Evolutionary conservation across 768 basidiomycete genomes (phyloP), one percentile per base, ranked within the genome.

Genomic region (Termitomyces sp.): DNA sequence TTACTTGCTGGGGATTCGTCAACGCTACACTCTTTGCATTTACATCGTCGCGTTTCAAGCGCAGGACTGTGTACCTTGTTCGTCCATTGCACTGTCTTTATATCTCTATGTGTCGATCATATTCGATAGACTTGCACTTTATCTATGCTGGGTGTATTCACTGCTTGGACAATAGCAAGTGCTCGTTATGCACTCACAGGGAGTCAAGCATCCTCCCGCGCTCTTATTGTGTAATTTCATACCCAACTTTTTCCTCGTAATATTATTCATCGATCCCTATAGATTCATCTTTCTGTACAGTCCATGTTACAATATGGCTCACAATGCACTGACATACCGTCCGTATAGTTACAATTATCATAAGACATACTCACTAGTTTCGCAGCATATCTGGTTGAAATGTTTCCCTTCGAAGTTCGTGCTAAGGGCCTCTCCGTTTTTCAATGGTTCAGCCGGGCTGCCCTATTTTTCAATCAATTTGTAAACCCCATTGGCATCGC

Each of bases 331-430:
- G 49, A 81, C 80, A 0, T 84, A 82, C 61, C 76, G 80, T 64
- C 18, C 16, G 59, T 31, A 11, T 35, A 22, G 7, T 25, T 5
- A 12, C 27, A 20, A 35, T 35, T 12, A 15, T 51, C 7, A 6
- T 10, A 9, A 22, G 15, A 13, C 13, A 32, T n/a, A 22, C 33
- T 7, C 11, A 47, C 39, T 5, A 50, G 75, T 76, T n/a, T 53
- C 18, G 27, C 65, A 83, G 83, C 84, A 7, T 85, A 75, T 75
- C 66, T 85, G 56, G 83, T 86, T 22, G 85, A 86, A 60, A 63
- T 87, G 27, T 86, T 86, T 73, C 84, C 85, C 0, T 86, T 75
- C 70, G 78, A 82, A 57, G 76, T 76, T 18, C 82, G 85, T 49
- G 78, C 84, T 1, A 80, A 77, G 63, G 85, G 85, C 44, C 76